These are phyloP conservation scores for Trifolium repens DNA, from an alignment of 306 rosid species.

Conservation along the genomic window DNA sequence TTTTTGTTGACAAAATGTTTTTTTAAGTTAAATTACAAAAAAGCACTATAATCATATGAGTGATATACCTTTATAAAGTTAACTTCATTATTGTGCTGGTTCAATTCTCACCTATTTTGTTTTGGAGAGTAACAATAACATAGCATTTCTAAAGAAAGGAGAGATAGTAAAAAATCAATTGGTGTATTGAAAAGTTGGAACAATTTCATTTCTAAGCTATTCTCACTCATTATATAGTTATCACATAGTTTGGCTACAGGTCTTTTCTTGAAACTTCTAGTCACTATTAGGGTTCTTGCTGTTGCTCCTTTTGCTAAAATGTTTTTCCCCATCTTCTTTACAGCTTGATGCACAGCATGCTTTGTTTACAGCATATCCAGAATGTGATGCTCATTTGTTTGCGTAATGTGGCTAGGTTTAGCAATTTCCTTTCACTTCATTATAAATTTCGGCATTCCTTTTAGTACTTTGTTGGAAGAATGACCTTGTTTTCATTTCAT, in stretches of 20 bases:
- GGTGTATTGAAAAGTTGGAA: conserved; percentile 1
- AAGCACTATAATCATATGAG: not conserved
- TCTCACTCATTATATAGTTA: not conserved
- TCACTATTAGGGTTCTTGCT: not conserved
- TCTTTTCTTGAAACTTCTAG: not conserved
- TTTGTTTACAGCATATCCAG: not conserved
- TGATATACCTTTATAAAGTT: not conserved
- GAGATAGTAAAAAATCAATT: not conserved
- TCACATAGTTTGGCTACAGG: not conserved
- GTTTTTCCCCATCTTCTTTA: not conserved
- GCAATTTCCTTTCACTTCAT: conserved; percentile 25
- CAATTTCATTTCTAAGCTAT: not conserved
- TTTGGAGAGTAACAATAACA: not conserved
- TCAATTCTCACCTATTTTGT: conserved; percentile 1
- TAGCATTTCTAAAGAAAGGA: not conserved
- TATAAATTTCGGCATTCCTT: conserved; percentile 22
- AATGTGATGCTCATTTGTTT: conserved; percentile 10
- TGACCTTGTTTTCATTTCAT: not conserved
- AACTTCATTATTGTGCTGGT: conserved; percentile 15
- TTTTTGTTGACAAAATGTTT: conserved; percentile 4
- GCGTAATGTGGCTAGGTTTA: conserved; percentile 2
- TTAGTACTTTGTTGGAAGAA: conserved; percentile 15
- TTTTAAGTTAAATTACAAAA: not conserved
- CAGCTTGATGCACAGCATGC: conserved; percentile 8
- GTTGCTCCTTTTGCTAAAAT: not conserved